phyloP scores from a whole-genome alignment of 2,329 filamentous ascomycete genomes.

The Xylariaceae sp. region DNA sequence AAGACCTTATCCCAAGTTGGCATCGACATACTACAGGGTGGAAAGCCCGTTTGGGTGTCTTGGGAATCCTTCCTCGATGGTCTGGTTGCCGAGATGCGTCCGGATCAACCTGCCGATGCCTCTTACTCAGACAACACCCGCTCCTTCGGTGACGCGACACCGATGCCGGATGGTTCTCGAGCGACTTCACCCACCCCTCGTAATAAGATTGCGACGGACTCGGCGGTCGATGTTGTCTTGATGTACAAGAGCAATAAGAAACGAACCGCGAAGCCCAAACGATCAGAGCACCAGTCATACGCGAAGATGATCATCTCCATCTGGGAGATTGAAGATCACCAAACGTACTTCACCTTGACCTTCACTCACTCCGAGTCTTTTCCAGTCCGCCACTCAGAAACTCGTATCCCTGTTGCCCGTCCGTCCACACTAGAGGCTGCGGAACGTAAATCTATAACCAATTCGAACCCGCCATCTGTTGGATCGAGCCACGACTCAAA shows the following conservation, averaged over 20 bases:
- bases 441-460: conserved; percentile 39
- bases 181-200: conserved; percentile 28
- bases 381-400: conserved; percentile 26
- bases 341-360: conserved; percentile 68
- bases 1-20: conserved; percentile 66
- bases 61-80: conserved; percentile 57
- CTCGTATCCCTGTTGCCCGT: conserved; percentile 35
- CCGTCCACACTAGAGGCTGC: conserved; percentile 40
- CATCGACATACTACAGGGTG: conserved; percentile 68
- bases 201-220: conserved; percentile 46
- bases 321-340: conserved; percentile 64
- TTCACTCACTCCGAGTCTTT: conserved; percentile 59
- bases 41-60: conserved; percentile 53
- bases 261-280: conserved; percentile 33
- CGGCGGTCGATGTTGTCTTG: conserved; percentile 65
- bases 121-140: conserved; percentile 10
- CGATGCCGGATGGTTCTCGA: conserved; percentile 28
- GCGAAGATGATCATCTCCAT: conserved; percentile 75
- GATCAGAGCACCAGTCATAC: conserved; percentile 41
- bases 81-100: conserved; percentile 40
- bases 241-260: conserved; percentile 43
- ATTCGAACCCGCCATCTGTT: conserved; percentile 38
- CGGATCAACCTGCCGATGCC: conserved; percentile 10
- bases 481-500: conserved; percentile 44
- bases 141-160: conserved; percentile 30